These are phyloP conservation scores for Santalum album DNA, from an alignment of 164 flowering plant genomes.

Conservation along the genomic window DNA sequence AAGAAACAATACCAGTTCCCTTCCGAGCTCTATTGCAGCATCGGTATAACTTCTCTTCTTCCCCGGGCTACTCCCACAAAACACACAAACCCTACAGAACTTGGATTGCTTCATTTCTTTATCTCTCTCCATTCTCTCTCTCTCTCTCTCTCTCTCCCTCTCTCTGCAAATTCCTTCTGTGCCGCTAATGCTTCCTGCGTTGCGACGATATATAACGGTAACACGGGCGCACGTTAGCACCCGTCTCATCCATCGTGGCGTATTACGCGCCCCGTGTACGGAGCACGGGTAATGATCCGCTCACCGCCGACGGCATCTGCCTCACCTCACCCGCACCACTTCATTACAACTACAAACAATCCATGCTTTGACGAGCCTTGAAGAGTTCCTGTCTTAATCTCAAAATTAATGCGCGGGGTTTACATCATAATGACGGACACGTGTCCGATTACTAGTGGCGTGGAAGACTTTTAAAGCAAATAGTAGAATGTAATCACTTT, in stretches of 20 bases:
- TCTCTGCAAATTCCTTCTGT: neutral
- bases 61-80: conserved; percentile 48
- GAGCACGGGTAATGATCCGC: neutral
- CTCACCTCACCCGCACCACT: neutral
- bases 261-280: neutral
- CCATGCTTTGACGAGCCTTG: no score
- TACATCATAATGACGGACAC: neutral
- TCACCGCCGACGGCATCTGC: neutral
- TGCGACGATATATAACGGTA: conserved; percentile 10
- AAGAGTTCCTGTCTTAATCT: no score
- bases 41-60: conserved; percentile 39
- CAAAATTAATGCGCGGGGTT: neutral
- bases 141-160: conserved; percentile 11
- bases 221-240: conserved; percentile 7
- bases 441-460: neutral
- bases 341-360: no score
- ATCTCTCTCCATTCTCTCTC: conserved; percentile 9
- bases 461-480: no score
- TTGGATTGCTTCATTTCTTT: conserved; percentile 22
- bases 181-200: conserved; percentile 5
- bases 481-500: no score
- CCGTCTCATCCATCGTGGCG: neutral
- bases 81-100: conserved; percentile 47
- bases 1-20: conserved; percentile 25
- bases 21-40: conserved; percentile 42